phyloP scores from a whole-genome alignment of 2,329 filamentous ascomycete species.

The Aspergillus unguis region DNA sequence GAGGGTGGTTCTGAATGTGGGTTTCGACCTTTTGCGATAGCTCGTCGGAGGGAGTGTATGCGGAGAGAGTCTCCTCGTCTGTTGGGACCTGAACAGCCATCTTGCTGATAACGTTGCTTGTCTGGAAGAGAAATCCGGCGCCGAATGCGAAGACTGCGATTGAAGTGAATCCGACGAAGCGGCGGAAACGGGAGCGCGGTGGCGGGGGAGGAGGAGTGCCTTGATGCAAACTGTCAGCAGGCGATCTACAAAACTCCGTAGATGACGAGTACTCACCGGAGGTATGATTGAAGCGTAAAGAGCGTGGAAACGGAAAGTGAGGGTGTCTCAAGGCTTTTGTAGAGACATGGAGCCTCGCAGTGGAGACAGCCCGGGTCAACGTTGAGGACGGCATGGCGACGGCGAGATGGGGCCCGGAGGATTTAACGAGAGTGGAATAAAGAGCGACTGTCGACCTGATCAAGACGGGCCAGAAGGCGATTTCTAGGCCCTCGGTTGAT shows the following conservation, averaged over 20 bases:
- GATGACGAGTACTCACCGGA: background rate
- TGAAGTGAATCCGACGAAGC: conserved; percentile 35
- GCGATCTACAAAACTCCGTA: background rate
- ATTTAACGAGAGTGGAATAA: conserved; percentile 7
- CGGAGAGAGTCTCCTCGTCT: conserved; percentile 69
- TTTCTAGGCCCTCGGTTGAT: background rate
- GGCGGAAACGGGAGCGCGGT: conserved; percentile 31
- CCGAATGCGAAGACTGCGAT: conserved; percentile 35
- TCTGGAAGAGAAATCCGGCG: conserved; percentile 28
- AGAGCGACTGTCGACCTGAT: background rate
- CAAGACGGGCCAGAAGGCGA: background rate
- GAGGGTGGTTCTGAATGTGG: conserved; percentile 70
- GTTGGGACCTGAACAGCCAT: conserved; percentile 48
- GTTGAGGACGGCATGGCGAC: conserved; percentile 16
- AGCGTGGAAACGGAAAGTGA: conserved; percentile 5
- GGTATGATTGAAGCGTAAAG: conserved; percentile 11
- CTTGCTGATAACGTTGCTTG: conserved; percentile 26
- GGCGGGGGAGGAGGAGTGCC: conserved; percentile 12
- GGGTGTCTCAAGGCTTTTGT: conserved; percentile 12
- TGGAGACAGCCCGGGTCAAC: conserved; percentile 18
- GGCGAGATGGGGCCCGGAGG: conserved; percentile 2
- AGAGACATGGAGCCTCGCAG: conserved; percentile 15
- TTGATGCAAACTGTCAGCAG: background rate
- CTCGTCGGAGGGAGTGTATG: conserved; percentile 60
- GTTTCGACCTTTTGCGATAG: conserved; percentile 61